Evolutionary conservation across 2,329 filamentous ascomycete genomes (phyloP), one percentile per base, ranked within the genome.

Genomic region (Diplodia corticola): DNA sequence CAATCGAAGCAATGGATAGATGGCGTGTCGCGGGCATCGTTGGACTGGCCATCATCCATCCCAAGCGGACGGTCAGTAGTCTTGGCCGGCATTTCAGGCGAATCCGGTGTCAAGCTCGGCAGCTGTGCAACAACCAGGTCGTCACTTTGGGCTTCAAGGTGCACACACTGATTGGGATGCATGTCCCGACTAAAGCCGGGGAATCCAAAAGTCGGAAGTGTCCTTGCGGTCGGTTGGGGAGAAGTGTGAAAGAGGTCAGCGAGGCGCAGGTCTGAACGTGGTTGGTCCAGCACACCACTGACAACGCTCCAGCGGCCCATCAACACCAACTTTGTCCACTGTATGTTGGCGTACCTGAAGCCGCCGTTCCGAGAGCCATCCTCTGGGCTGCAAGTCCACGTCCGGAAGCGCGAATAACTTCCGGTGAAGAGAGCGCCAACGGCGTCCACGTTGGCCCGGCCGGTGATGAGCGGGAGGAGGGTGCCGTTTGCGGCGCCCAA

Each of bases 1-100:
- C 73, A 9, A 70, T 86, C 13, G 83, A 86, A 69, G 66, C 69
- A 4, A 75, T 20, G 20, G 4, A 12, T 24, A 10, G 7, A 20
- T 6, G 7, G 26, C 28, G 20, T 4, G 5, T 49, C 26, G 40
- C 17, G 3, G n/a, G 24, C 12, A 6, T 37, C 40, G 44, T 28
- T 61, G 5, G 57, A 15, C 13, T 35, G 35, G 10, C 9, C 26
- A 13, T 12, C 44, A 12, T 61, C 55, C 10, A 55, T 9, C 17
- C 46, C 26, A 4, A 44, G 20, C 6, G 53, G n/a, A 3, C 64
- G 54, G 9, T 2, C 4, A 20, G 53, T 33, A 2, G 64, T 26
- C 5, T 60, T 54, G 7, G 51, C 64, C 7, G 46, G 64, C 20
- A 44, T 4, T n/a, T 13, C 17, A 1, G 15, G 37, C 50, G 28